These are phyloP conservation scores for Cutaneotrichosporon mucoides DNA, from an alignment of 1,284 basidiomycete species.

Conservation along the genomic window DNA sequence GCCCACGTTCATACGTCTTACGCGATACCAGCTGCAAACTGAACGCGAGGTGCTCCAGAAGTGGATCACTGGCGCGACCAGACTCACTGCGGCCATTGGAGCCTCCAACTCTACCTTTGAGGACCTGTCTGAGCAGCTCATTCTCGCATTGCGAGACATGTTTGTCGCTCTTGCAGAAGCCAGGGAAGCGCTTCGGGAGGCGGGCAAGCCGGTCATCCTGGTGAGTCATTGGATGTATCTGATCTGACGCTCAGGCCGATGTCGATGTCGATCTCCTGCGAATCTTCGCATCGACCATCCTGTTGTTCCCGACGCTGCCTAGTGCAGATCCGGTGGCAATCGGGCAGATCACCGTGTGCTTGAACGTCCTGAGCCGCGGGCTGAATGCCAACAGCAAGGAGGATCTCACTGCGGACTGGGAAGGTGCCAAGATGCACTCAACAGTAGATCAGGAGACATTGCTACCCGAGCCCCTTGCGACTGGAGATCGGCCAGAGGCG, in stretches of 20 bases:
- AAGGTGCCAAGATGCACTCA: background rate
- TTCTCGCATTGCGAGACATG: background rate
- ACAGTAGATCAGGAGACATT: background rate
- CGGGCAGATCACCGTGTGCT: background rate
- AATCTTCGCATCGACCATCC: constrained; percentile 16
- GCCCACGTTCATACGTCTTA: constrained; percentile 32
- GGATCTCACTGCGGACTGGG: background rate
- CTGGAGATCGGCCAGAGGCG: background rate
- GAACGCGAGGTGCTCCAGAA: background rate
- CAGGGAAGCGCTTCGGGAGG: background rate
- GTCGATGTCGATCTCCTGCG: constrained; percentile 15
- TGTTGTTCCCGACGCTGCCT: constrained; percentile 22
- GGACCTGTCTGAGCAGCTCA: constrained; percentile 1
- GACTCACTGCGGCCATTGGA: constrained; percentile 10
- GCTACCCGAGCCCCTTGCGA: background rate
- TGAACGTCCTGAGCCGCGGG: background rate
- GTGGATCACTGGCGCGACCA: background rate
- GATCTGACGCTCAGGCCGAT: background rate
- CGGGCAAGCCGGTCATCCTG: background rate
- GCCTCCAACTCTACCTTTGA: constrained; percentile 13
- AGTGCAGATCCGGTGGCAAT: background rate
- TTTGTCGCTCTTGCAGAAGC: background rate
- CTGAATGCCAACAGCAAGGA: background rate
- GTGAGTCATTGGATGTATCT: background rate
- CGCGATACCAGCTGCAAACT: background rate